These are phyloP conservation scores for Fragaria vesca DNA, from an alignment of 306 rosid genomes.

Conservation along the genomic window DNA sequence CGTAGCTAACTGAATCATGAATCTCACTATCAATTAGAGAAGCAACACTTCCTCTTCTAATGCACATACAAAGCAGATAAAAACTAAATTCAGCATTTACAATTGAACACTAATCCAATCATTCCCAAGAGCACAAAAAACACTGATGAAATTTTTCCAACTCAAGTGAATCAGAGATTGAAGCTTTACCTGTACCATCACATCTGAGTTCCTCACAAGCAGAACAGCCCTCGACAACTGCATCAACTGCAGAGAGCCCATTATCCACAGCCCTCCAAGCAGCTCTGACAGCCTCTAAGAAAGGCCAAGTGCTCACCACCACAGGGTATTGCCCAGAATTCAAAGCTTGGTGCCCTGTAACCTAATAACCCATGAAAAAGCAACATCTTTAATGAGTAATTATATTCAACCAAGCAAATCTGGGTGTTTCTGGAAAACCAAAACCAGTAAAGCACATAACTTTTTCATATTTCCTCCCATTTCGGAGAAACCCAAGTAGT, in stretches of 20 bases:
- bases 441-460: background rate
- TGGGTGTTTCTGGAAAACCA: too few relatives aligned
- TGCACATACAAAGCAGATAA: slow-evolving; percentile 12
- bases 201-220: slow-evolving; percentile 87
- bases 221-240: slow-evolving; percentile 89
- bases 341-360: slow-evolving; percentile 41
- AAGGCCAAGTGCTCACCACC: slow-evolving; percentile 96
- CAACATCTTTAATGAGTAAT: background rate
- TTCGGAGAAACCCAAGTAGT: background rate
- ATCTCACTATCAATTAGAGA: background rate
- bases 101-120: background rate
- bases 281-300: slow-evolving; percentile 82
- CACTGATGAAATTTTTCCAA: background rate
- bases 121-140: background rate
- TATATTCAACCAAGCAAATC: background rate
- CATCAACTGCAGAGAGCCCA: slow-evolving; percentile 78
- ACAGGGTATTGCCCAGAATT: slow-evolving; percentile 49
- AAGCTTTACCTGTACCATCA: slow-evolving; percentile 84
- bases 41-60: background rate
- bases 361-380: slow-evolving; percentile 33
- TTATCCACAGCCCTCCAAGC: slow-evolving; percentile 74
- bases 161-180: slow-evolving; percentile 1
- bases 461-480: background rate
- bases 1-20: background rate
- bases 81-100: background rate